Evolutionary conservation across 2,329 filamentous ascomycete genomes (phyloP).

Genomic region (Colletotrichum musae): DNA sequence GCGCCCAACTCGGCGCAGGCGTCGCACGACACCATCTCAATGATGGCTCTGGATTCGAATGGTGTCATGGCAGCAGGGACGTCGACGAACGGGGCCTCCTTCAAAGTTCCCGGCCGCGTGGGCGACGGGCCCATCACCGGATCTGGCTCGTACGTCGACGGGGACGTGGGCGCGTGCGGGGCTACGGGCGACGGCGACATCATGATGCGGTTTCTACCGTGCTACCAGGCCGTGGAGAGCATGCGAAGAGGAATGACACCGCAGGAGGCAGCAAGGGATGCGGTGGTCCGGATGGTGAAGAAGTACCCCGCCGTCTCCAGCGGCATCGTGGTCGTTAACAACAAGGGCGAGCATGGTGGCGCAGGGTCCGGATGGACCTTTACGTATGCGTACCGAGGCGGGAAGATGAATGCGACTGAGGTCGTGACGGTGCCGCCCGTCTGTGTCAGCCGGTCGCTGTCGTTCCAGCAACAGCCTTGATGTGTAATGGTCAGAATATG

Average conservation of each 20-base stretch:
- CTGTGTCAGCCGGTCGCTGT: slow-evolving; percentile 15
- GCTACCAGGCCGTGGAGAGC: slow-evolving; percentile 71
- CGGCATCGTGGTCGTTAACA: slow-evolving; percentile 67
- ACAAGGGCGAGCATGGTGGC: slow-evolving; percentile 62
- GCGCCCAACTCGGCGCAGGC: slow-evolving; percentile 43
- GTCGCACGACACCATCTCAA: slow-evolving; percentile 69
- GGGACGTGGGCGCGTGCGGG: slow-evolving; percentile 67
- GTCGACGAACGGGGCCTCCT: slow-evolving; percentile 68
- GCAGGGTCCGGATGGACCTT: slow-evolving; percentile 70
- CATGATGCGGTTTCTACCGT: slow-evolving; percentile 71
- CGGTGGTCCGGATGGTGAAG: slow-evolving; percentile 62
- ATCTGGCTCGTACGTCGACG: slow-evolving; percentile 69
- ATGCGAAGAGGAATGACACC: slow-evolving; percentile 64
- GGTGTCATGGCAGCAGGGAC: slow-evolving; percentile 68
- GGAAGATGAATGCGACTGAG: slow-evolving; percentile 60
- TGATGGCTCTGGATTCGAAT: slow-evolving; percentile 60
- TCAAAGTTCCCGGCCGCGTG: slow-evolving; percentile 69
- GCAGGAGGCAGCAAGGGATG: slow-evolving; percentile 64
- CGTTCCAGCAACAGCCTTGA: background rate
- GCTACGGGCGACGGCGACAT: slow-evolving; percentile 71
- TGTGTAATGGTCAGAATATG: no score
- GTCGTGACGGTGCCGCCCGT: slow-evolving; percentile 58
- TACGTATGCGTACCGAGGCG: slow-evolving; percentile 66
- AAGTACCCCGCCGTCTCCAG: slow-evolving; percentile 62
- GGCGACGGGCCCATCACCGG: slow-evolving; percentile 70